Evolutionary conservation across 1,139 yeast species (phyloP).

Genomic region (Saccharomycopsis phalli): DNA sequence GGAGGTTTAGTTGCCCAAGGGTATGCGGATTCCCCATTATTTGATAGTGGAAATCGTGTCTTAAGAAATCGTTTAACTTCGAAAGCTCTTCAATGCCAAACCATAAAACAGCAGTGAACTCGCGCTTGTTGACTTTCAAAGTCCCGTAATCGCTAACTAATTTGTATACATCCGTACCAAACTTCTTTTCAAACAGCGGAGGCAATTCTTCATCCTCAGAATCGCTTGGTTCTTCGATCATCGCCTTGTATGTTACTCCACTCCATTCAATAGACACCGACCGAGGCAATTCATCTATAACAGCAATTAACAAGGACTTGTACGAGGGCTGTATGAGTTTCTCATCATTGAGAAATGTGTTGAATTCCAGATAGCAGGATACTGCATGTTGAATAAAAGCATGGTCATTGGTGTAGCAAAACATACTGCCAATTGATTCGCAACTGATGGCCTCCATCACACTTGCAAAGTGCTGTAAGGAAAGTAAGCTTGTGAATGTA

Average conservation of each 20-base stretch:
- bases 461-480: conserved; percentile 69
- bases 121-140: conserved; percentile 20
- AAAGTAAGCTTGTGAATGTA: no score
- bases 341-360: conserved; percentile 24
- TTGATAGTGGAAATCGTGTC: conserved; percentile 22
- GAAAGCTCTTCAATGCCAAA: conserved; percentile 7
- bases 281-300: conserved; percentile 58
- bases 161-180: conserved; percentile 9
- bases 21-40: no score
- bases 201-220: conserved; percentile 26
- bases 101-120: conserved; percentile 13
- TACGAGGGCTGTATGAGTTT: conserved; percentile 20
- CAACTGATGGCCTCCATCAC: conserved; percentile 50
- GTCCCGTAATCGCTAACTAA: conserved; percentile 8
- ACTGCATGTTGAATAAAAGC: conserved; percentile 27
- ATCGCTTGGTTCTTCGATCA: conserved; percentile 37
- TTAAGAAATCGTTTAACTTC: background rate
- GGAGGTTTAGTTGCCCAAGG: conserved; percentile 4
- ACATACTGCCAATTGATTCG: conserved; percentile 35
- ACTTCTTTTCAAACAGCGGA: background rate
- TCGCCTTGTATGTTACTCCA: conserved; percentile 41
- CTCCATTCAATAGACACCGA: conserved; percentile 75
- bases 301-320: conserved; percentile 41
- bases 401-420: conserved; percentile 44
- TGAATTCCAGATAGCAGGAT: conserved; percentile 20